A percentile compares a stretch with the other conserved stretches of the same genome.
phyloP scores from a whole-genome alignment of 495 filamentous ascomycete species.

The Pyronema omphalodes region DNA sequence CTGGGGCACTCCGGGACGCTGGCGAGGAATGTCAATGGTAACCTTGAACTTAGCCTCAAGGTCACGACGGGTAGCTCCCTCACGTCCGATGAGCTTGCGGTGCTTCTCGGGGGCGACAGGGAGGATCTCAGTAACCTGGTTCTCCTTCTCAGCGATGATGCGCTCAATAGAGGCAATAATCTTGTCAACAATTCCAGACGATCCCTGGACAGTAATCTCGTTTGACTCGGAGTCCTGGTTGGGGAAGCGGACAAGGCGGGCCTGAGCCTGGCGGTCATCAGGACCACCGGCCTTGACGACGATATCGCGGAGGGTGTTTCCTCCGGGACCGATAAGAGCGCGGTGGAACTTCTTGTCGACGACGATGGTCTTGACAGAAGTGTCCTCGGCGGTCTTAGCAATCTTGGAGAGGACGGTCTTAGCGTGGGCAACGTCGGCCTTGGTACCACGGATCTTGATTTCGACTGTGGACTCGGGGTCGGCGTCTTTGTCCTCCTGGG shows the following conservation, averaged over 20 bases:
- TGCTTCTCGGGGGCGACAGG: slow-evolving; percentile 80
- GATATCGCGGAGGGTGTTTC: slow-evolving; percentile 69
- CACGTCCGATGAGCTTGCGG: slow-evolving; percentile 74
- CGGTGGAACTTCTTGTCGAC: slow-evolving; percentile 86
- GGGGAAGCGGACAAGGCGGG: slow-evolving; percentile 81
- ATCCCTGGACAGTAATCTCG: slow-evolving; percentile 71
- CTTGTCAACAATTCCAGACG: slow-evolving; percentile 64
- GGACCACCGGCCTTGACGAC: slow-evolving; percentile 76
- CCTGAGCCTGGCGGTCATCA: slow-evolving; percentile 57
- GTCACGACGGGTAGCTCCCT: slow-evolving; percentile 62
- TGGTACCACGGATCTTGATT: slow-evolving; percentile 78
- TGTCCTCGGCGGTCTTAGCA: slow-evolving; percentile 68
- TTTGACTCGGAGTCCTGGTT: slow-evolving; percentile 60
- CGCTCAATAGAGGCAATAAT: slow-evolving; percentile 64
- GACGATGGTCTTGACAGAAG: slow-evolving; percentile 59
- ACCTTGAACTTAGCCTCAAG: slow-evolving; percentile 85
- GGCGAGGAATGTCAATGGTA: slow-evolving; percentile 72
- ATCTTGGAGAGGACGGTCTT: slow-evolving; percentile 77
- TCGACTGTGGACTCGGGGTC: slow-evolving; percentile 52
- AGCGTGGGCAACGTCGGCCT: slow-evolving; percentile 71
- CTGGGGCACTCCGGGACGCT: slow-evolving; percentile 46
- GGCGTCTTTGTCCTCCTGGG: slow-evolving; percentile 35
- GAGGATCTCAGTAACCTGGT: slow-evolving; percentile 51
- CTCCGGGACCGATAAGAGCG: slow-evolving; percentile 69
- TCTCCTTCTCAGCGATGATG: slow-evolving; percentile 61